Conservation (phyloP, 768 basidiomycete genomes). For the Podaxis pistillaris region DNA sequence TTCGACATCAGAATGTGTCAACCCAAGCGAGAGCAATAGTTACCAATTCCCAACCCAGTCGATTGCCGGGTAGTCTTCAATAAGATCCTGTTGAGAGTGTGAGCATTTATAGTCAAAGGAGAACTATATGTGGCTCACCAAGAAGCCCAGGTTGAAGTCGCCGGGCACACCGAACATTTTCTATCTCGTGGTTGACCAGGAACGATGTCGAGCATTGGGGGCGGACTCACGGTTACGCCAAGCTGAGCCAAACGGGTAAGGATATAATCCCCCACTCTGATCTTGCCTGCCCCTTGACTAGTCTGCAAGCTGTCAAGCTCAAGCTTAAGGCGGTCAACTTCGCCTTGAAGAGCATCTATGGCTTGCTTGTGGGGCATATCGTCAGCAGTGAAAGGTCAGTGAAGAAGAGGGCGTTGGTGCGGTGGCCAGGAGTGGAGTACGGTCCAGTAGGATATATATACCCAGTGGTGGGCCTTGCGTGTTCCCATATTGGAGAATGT, state of each 20-base stretch:
- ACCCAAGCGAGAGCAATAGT: background rate
- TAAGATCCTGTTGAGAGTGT: conserved; percentile 54
- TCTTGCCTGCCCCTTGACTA: conserved; percentile 37
- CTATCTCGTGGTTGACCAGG: conserved; percentile 32
- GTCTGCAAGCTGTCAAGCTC: conserved; percentile 42
- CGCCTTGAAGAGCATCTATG: conserved; percentile 24
- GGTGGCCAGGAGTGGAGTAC: background rate
- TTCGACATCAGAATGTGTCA: background rate
- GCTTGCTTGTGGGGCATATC: conserved; percentile 20
- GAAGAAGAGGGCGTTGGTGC: conserved; percentile 7
- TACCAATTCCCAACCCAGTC: conserved; percentile 90
- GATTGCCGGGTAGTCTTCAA: conserved; percentile 77
- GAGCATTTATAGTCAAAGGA: background rate
- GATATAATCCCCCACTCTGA: conserved; percentile 59
- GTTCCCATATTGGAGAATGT: conserved; percentile 1
- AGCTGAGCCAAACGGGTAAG: conserved; percentile 63
- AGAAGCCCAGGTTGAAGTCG: conserved; percentile 78
- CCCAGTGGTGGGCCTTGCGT: background rate
- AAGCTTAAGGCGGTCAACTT: conserved; percentile 40
- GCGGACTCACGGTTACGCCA: conserved; percentile 51
- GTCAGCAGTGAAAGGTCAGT: background rate
- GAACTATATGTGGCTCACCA: conserved; percentile 31
- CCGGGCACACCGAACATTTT: conserved; percentile 84
- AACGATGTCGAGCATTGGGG: background rate
- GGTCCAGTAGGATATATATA: conserved; percentile 15